Evolutionary conservation across 768 basidiomycete species (phyloP).

Genomic region (Rhizopogon vulgaris): DNA sequence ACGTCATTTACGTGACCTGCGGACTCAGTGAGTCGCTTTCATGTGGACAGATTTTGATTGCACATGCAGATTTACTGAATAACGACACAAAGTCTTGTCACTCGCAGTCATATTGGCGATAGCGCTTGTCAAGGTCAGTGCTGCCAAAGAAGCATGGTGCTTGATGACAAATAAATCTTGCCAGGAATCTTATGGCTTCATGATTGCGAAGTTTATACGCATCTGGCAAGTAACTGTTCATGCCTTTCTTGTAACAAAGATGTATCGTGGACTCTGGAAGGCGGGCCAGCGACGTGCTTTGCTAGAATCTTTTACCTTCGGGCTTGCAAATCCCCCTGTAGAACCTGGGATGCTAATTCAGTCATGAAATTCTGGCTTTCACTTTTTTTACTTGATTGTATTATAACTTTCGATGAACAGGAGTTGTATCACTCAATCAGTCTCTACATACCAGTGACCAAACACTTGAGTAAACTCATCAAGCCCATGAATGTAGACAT

Average conservation of each 20-base stretch:
- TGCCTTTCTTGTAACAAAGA: neutral
- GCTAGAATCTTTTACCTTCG: neutral
- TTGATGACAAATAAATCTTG: neutral
- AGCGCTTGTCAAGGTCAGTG: neutral
- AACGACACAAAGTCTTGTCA: neutral
- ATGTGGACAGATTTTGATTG: neutral
- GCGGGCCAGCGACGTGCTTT: neutral
- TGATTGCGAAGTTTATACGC: neutral
- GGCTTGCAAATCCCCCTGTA: no score
- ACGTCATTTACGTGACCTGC: neutral
- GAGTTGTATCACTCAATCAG: no score
- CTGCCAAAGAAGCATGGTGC: neutral
- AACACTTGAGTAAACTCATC: no score
- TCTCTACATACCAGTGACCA: no score
- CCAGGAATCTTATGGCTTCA: neutral
- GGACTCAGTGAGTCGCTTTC: neutral
- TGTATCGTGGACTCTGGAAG: neutral
- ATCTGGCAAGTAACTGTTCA: neutral
- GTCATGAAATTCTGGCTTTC: neutral
- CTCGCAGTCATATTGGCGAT: neutral
- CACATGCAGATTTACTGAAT: neutral
- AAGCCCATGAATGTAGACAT: no score
- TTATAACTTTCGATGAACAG: no score
- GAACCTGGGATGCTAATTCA: neutral
- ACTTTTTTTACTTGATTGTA: neutral